These are phyloP conservation scores for Crotalaria pallida DNA, from an alignment of 306 rosid species.

Conservation along the genomic window DNA sequence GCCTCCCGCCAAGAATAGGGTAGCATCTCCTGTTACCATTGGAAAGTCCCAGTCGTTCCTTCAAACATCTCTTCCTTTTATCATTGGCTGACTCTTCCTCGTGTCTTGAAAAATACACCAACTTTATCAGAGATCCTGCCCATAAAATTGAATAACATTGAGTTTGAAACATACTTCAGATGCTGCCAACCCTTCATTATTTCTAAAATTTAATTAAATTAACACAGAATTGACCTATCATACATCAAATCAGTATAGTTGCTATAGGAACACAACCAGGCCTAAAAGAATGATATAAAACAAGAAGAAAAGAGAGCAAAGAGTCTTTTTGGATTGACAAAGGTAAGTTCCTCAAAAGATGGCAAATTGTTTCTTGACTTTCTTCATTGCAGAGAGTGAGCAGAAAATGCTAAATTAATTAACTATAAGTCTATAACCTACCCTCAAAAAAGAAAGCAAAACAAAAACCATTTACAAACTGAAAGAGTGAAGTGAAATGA, in stretches of 20 bases:
- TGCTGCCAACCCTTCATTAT: not conserved
- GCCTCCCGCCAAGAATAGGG: conserved; percentile 97
- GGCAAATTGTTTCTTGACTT: no score
- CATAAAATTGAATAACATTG: conserved; percentile 13
- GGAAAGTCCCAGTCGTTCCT: conserved; percentile 67
- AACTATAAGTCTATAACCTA: no score
- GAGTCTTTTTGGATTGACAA: not conserved
- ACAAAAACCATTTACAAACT: conserved; percentile 2
- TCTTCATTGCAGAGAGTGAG: not conserved
- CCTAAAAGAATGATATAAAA: conserved; percentile 7
- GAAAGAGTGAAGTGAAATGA: not conserved
- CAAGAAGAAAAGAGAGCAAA: not conserved
- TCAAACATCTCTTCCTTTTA: conserved; percentile 63
- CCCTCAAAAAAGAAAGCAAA: not conserved
- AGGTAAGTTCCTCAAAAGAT: conserved; percentile 6
- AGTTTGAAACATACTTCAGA: conserved; percentile 12
- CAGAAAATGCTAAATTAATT: not conserved
- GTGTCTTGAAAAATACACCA: conserved; percentile 93
- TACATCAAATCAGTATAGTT: no score
- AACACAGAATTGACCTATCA: not conserved
- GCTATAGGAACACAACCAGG: not conserved
- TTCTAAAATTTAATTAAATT: not conserved
- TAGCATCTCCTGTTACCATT: conserved; percentile 78
- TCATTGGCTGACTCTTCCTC: conserved; percentile 65
- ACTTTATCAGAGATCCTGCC: conserved; percentile 93